Evolutionary conservation across 768 basidiomycete species (phyloP), one percentile per base, ranked within the genome.

Genomic region (Gymnopilus dilepis): DNA sequence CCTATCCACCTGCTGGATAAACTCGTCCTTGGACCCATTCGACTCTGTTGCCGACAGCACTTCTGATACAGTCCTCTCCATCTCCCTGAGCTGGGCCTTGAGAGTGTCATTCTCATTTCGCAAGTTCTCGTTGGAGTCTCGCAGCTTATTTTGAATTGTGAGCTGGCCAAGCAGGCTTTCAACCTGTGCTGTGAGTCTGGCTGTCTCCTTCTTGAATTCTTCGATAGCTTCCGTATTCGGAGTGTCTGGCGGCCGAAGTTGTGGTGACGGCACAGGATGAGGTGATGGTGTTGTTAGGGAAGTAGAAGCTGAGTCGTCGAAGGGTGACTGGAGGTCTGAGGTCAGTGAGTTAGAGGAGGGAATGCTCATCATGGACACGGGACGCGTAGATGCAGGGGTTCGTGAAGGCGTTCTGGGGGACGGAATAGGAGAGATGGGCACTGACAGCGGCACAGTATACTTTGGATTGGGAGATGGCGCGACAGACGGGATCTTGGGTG

Each of bases 31-130:
- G 31, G 63, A 67, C 30, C 66, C 69, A 42, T 69, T 67, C 52
- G 64, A 64, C 22, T 72, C 70, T 45, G 64, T 72, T 34, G 68
- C 67, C 17, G 67, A 60, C 6, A 72, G 61, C 11, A 70, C 67
- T 31, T 73, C 69, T 24, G 64, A 67, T 62, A 73, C 72, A 15
- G 69, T 75, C 31, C 61, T 54, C 54, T 77, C 75, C 69, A 74
- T 71, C 3, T 77, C 75, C 3, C 60, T 65, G 1, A 73, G 40
- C 52, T 72, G 65, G 0, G 67, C 48, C 61, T 73, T 75, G 8
- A 76, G 56, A 0, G 47, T 55, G 13, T 69, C 63, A 26, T 75
- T 76, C 56, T 74, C 73, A 5, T 62, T 59, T 6, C 62, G 60
- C 21, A 76, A 65, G 0, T 48, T 48, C 0, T 70, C 70, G 48